Percentiles rank a stretch among this genome's conserved stretches.
Evolutionary conservation across 1,284 basidiomycete species (phyloP).

Genomic region (Sanghuangporus sanghuang): DNA sequence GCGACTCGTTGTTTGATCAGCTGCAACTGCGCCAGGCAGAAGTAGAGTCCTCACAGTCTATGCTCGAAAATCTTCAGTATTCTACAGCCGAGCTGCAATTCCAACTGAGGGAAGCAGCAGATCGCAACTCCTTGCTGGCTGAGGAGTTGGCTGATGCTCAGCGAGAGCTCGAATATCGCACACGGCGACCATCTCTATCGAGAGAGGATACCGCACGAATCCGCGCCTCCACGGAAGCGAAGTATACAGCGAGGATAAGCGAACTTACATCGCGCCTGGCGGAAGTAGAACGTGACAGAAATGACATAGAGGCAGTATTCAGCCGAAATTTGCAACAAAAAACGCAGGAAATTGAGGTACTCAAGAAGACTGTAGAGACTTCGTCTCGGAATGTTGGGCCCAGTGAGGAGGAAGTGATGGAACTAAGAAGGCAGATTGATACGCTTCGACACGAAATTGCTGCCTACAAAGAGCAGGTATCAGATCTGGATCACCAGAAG

Average conservation of each 20-base stretch:
- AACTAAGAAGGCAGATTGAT: slow-evolving; percentile 51
- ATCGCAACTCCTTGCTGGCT: slow-evolving; percentile 61
- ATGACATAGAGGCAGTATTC: slow-evolving; percentile 82
- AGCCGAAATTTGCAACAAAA: slow-evolving; percentile 73
- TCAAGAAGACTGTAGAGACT: slow-evolving; percentile 55
- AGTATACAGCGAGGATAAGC: slow-evolving; percentile 69
- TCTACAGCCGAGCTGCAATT: slow-evolving; percentile 81
- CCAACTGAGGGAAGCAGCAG: slow-evolving; percentile 75
- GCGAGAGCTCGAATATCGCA: slow-evolving; percentile 47
- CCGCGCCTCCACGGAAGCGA: slow-evolving; percentile 72
- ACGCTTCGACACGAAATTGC: slow-evolving; percentile 45
- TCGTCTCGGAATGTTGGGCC: slow-evolving; percentile 52
- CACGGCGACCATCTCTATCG: slow-evolving; percentile 43
- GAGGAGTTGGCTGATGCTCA: slow-evolving; percentile 69
- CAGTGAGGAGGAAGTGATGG: slow-evolving; percentile 50
- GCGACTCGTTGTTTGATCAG: slow-evolving; percentile 76
- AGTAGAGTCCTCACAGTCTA: slow-evolving; percentile 72
- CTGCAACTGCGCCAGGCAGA: slow-evolving; percentile 85
- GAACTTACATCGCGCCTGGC: slow-evolving; percentile 59
- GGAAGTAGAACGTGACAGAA: slow-evolving; percentile 65
- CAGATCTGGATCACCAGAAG: slow-evolving; percentile 43
- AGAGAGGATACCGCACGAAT: slow-evolving; percentile 69
- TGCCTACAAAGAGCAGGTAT: slow-evolving; percentile 40
- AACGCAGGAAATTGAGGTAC: slow-evolving; percentile 68
- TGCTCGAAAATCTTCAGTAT: slow-evolving; percentile 68